phyloP scores from a whole-genome alignment of 495 filamentous ascomycete species.

The Aspergillus taichungensis region DNA sequence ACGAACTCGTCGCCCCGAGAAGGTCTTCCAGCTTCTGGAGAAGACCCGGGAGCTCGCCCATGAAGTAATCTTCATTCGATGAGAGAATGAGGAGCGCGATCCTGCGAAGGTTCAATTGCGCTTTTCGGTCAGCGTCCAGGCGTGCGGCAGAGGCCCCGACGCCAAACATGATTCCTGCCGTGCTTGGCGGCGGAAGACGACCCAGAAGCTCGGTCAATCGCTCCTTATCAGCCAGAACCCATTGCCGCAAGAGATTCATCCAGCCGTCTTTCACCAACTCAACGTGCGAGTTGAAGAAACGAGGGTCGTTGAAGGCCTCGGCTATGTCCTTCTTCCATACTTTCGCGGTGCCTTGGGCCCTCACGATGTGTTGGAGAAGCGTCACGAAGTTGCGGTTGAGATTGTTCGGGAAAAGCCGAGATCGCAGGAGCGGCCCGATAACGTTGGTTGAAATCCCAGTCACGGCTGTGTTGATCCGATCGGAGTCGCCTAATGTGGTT shows the following conservation, averaged over 20 bases:
- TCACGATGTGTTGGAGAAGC: conserved; percentile 68
- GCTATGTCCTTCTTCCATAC: conserved; percentile 86
- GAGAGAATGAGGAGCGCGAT: conserved; percentile 71
- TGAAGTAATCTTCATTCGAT: conserved; percentile 64
- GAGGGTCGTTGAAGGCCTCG: conserved; percentile 84
- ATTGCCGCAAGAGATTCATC: conserved; percentile 77
- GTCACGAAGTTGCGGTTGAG: conserved; percentile 60
- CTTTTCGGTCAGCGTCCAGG: conserved; percentile 85
- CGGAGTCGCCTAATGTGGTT: conserved; percentile 77
- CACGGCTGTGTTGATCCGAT: conserved; percentile 69
- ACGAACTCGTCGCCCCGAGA: conserved; percentile 73
- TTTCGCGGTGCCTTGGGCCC: conserved; percentile 72
- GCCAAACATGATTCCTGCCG: conserved; percentile 96
- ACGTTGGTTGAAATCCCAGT: conserved; percentile 75
- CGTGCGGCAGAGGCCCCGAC: conserved; percentile 93
- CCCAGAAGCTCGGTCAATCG: conserved; percentile 71
- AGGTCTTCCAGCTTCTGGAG: conserved; percentile 84
- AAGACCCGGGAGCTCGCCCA: conserved; percentile 60
- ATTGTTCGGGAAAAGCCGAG: conserved; percentile 82
- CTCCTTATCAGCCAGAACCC: conserved; percentile 78
- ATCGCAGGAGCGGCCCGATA: conserved; percentile 72
- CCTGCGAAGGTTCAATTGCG: conserved; percentile 82
- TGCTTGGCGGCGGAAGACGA: conserved; percentile 73
- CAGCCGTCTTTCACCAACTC: conserved; percentile 61
- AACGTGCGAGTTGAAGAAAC: conserved; percentile 66